Base-by-base conservation (phyloP, 1,284 basidiomycete species). In the Ganoderma lucidum region DNA sequence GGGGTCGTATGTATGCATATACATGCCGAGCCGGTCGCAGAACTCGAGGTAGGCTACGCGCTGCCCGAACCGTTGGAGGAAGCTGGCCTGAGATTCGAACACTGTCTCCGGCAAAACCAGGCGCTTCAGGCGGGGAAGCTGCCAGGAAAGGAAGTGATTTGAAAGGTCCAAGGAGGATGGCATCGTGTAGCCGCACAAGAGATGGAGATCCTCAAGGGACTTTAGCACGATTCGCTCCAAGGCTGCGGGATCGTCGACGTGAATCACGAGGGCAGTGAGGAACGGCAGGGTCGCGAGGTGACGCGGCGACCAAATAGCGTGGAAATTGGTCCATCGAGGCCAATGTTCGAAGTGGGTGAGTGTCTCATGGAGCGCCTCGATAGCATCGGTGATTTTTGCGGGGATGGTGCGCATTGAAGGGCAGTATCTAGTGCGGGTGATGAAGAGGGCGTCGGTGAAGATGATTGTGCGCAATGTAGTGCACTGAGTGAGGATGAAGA, bases 31-130 rank as follows among this genome's bases (percentile, higher is more conserved):
- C 30, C 64, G 66, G 39, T 70, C 69, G 35, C 69, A 64, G 56
- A 70, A 70, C 64, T 70, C 69, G 45, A 70, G 69, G 56, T 67
- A 70, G 6, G 51, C 41, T 8, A 70, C 44, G 30, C 41, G 44
- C 19, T 30, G 32, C 19, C 69, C 66, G 42, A 62, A 64, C 39
- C 48, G 41, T 19, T 39, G 35, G n/a, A 70, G 63, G 45, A 70
- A 55, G 10, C 37, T 35, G 6, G 45, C 56, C 56, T 70, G 66
- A 19, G 65, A 53, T 45, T 64, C 53, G 28, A 56, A 65, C 28
- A 53, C 6, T 14, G 12, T 55, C 39, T 67, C 32, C 5, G 69
- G 69, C 19, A 70, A 60, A 3, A 67, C 53, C 32, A 70, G 63
- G 2, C 60, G 61, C 28, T 53, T 64, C 51, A 70, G 63, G 45